Conservation (phyloP, 352 stramenopile species). For the Phytophthora pistaciae region DNA sequence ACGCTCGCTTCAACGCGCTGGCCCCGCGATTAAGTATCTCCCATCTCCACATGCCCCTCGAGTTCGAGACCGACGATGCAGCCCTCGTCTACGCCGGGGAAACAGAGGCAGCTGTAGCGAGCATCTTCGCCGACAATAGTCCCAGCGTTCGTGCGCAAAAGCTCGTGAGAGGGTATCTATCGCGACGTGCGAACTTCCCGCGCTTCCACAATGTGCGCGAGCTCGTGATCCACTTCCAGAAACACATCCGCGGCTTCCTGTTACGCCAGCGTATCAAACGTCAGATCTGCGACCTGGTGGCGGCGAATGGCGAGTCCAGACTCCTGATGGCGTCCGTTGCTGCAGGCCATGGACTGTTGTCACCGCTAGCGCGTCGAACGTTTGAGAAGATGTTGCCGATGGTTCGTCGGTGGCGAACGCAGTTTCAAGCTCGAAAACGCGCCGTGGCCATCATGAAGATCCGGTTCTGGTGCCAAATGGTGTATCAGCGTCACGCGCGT, state of each 20-base stretch:
- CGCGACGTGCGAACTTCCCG: constrained; percentile 45
- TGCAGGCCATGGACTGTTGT: constrained; percentile 35
- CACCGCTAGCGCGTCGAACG: constrained; percentile 43
- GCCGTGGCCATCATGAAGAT: constrained; percentile 81
- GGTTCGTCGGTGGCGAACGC: constrained; percentile 65
- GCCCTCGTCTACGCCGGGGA: constrained; percentile 47
- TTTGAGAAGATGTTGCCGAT: constrained; percentile 62
- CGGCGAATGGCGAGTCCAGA: constrained; percentile 50
- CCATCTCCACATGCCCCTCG: constrained; percentile 46
- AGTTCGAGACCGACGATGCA: constrained; percentile 56
- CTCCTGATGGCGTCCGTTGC: constrained; percentile 50
- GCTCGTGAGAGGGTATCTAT: constrained; percentile 61
- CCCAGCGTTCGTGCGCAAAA: constrained; percentile 39
- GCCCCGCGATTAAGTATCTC: constrained; percentile 42
- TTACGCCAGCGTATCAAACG: constrained; percentile 54
- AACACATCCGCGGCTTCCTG: constrained; percentile 67
- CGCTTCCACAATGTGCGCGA: constrained; percentile 53
- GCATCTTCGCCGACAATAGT: constrained; percentile 56
- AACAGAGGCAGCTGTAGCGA: constrained; percentile 37
- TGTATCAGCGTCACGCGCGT: constrained; percentile 69
- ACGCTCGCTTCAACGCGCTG: constrained; percentile 45
- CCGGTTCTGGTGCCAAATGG: constrained; percentile 81
- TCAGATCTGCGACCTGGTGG: constrained; percentile 63
- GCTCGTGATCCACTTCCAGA: constrained; percentile 65
- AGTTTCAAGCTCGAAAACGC: constrained; percentile 63